Conservation (phyloP, 495 filamentous ascomycete species). For the Rusavskia elegans region DNA sequence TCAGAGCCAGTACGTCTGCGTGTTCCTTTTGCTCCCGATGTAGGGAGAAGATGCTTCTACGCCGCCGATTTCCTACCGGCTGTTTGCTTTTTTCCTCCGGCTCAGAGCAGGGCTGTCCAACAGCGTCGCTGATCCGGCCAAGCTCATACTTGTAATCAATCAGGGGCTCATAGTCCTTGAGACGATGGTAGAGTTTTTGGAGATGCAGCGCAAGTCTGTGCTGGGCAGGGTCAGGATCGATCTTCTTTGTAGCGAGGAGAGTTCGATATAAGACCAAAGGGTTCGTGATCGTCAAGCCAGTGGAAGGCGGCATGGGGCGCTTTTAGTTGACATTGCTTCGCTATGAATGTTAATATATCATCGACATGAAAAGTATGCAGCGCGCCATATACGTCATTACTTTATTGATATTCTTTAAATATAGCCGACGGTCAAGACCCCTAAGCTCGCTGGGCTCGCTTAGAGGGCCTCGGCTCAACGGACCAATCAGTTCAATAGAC, state of each 20-base stretch:
- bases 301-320: slow-evolving; percentile 2
- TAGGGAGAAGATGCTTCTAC: slow-evolving; percentile 7
- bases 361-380: no score
- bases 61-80: not conserved
- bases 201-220: slow-evolving; percentile 51
- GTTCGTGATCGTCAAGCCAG: slow-evolving; percentile 48
- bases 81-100: not conserved
- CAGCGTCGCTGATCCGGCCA: slow-evolving; percentile 27
- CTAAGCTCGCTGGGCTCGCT: no score
- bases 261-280: slow-evolving; percentile 53
- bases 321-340: not conserved
- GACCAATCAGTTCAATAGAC: no score
- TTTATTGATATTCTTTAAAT: no score
- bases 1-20: slow-evolving; percentile 40
- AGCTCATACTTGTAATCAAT: slow-evolving; percentile 42
- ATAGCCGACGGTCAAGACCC: no score
- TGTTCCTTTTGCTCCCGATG: slow-evolving; percentile 20
- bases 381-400: no score
- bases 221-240: slow-evolving; percentile 47
- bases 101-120: slow-evolving; percentile 7
- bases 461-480: no score
- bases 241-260: slow-evolving; percentile 40
- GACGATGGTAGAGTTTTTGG: slow-evolving; percentile 46
- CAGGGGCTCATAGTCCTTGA: slow-evolving; percentile 55
- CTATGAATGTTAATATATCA: no score